Conservation (phyloP, 1,284 basidiomycete genomes). For the Microbotryum violaceum region DNA sequence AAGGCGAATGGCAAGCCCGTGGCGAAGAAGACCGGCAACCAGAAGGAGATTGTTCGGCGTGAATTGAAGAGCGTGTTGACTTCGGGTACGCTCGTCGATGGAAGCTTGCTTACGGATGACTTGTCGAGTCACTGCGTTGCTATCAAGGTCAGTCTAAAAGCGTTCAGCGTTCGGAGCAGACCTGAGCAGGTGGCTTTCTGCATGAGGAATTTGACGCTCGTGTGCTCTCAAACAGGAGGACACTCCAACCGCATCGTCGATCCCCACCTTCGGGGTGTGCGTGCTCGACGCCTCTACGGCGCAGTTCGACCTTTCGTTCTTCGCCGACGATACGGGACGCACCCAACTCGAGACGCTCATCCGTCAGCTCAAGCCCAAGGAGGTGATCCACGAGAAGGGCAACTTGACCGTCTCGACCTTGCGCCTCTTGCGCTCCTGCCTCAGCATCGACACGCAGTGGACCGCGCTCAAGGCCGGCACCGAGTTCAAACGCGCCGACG, state of each 20-base stretch:
- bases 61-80: constrained; percentile 95
- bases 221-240: constrained; percentile 44
- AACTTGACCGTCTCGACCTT: constrained; percentile 72
- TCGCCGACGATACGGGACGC: constrained; percentile 85
- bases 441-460: constrained; percentile 76
- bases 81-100: constrained; percentile 91
- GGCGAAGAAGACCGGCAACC: constrained; percentile 23
- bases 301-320: constrained; percentile 83
- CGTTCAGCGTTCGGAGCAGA: not conserved
- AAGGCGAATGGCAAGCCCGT: constrained; percentile 27
- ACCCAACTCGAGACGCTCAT: constrained; percentile 91
- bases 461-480: constrained; percentile 65
- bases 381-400: constrained; percentile 80
- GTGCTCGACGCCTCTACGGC: constrained; percentile 94
- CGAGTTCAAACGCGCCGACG: constrained; percentile 69
- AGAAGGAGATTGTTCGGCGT: constrained; percentile 45
- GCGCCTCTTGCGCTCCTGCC: constrained; percentile 66
- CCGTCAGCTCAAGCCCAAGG: constrained; percentile 85
- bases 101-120: constrained; percentile 79
- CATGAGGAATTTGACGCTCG: not conserved
- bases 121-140: constrained; percentile 92
- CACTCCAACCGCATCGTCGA: constrained; percentile 31
- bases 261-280: constrained; percentile 69
- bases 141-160: constrained; percentile 53
- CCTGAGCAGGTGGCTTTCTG: too few relatives aligned